Evolutionary conservation across 2,329 filamentous ascomycete species (phyloP), one percentile per base, ranked within the genome.

Genomic region (Phoma sp.): DNA sequence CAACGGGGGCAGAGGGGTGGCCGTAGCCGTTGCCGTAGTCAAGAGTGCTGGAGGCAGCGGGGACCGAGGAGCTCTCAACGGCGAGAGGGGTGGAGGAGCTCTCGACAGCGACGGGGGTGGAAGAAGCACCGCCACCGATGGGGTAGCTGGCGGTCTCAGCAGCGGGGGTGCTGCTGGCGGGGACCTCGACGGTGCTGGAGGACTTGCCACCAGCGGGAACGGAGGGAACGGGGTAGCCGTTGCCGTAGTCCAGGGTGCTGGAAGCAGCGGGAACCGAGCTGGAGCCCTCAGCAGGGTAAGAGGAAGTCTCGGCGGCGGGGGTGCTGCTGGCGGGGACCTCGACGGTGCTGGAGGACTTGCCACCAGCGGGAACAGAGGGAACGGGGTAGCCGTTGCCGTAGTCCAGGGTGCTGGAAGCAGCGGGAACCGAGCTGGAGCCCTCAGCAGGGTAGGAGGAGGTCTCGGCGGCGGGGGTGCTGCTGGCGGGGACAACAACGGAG

Each of bases 81-180:
- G 45, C 46, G 3, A 57, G 43, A 44, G 57, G 39, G 40, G 33
- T 51, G 32, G 58, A 60, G 35, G 59, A 63, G 36, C 35, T 47
- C 17, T 55, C 27, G 17, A 44, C 39, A 22, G 25, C 43, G 19
- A 39, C 37, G 29, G 52, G 29, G 12, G 27, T 55, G 51, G 61
- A 55, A 31, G 48, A 44, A 31, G 25, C 43, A 15, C 46, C 45
- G 9, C 27, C 41, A 22, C 29, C 25, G 13, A 43, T 15, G 33
- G 51, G 45, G 51, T 35, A 50, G 35, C 33, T 5, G 8, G 39
- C 17, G 39, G 45, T 55, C 45, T 49, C 46, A 4, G 52, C 52
- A 12, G 46, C 33, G 21, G 55, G 60, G 25, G 51, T 46, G 40
- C 32, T 35, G 32, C 32, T 35, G 32, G 32, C 8, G 5, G 32